Evolutionary conservation across 495 filamentous ascomycete species (phyloP).

Genomic region (Pseudomonodictys pantanalensis): DNA sequence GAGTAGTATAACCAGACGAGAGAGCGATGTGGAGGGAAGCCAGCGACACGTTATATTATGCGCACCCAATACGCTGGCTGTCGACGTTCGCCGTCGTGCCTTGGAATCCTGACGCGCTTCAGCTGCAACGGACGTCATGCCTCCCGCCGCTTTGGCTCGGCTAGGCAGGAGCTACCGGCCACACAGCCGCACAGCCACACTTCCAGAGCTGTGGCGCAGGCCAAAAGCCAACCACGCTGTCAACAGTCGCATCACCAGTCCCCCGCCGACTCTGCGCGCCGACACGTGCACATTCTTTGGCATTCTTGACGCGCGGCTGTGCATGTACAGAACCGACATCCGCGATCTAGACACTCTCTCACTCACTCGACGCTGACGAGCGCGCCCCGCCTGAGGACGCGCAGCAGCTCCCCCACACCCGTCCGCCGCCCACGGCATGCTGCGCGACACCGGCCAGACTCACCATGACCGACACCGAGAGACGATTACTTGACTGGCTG

Average conservation of each 20-base stretch:
- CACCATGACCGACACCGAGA: slow-evolving; percentile 63
- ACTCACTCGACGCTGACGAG: neutral
- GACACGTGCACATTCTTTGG: neutral
- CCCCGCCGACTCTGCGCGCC: neutral
- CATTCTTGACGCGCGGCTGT: slow-evolving; percentile 7
- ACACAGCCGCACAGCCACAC: neutral
- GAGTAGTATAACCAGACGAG: neutral
- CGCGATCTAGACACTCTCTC: slow-evolving; percentile 7
- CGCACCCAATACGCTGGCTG: neutral
- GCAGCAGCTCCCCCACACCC: slow-evolving; percentile 11
- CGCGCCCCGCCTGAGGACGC: slow-evolving; percentile 4
- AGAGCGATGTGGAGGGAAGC: slow-evolving; percentile 8
- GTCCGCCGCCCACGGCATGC: slow-evolving; percentile 24
- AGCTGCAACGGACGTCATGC: neutral
- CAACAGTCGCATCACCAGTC: neutral
- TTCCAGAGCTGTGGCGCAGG: neutral
- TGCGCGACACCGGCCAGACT: slow-evolving; percentile 52
- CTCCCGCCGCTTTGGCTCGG: neutral
- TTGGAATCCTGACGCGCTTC: slow-evolving; percentile 7
- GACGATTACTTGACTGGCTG: slow-evolving; percentile 89
- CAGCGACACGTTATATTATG: no score
- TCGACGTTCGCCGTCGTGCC: neutral
- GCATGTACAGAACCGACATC: neutral
- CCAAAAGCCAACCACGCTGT: neutral
- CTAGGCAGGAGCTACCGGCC: neutral